Evolutionary conservation across 768 basidiomycete genomes (phyloP), one percentile per base, ranked within the genome.

Genomic region (Suillus ampliporus): DNA sequence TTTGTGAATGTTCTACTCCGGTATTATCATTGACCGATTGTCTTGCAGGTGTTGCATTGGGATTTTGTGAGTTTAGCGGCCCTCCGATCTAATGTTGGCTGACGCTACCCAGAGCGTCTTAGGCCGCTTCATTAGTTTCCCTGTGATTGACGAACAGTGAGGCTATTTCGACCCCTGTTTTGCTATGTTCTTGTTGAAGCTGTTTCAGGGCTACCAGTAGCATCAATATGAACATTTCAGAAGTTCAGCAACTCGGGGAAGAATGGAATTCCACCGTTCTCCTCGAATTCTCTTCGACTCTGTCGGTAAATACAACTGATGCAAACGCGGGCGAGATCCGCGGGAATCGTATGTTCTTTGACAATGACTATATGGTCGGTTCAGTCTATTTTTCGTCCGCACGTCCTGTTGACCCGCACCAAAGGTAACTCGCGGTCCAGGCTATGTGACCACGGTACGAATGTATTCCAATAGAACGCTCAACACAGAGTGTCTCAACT

Each of bases 81-180:
- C 37, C 34, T 9, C 50, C n/a, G 47, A 40, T 2, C 43, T 59
- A 5, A 58, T 9, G 34, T 58, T 40, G 38, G 26, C 53, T 67
- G 21, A 53, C 63, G 46, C 65, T 7, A 60, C 34, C 28, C 63
- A 90, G 89, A 89, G 88, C 61, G 84, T 75, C 14, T 68, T 89
- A 28, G 86, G 87, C 15, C 82, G 89, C 13, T 87, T 90, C 64
- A 88, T 92, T 66, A 83, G 82, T 58, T 89, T 89, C 72, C 86
- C 90, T 0, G 84, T 87, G 4, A 69, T 74, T 15, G 79, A 85
- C 68, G 21, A 62, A 1, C 83, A 83, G 80, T 82, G 57, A 57
- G 80, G 34, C n/a, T 17, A 26, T 19, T 19, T 19, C 11, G 10
- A 21, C 52, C 35, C 60, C 41, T 38, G n/a, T n/a, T 35, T 19